Base-by-base conservation (phyloP, 176 grass and related monocot species). In the Pontederia crassipes region DNA sequence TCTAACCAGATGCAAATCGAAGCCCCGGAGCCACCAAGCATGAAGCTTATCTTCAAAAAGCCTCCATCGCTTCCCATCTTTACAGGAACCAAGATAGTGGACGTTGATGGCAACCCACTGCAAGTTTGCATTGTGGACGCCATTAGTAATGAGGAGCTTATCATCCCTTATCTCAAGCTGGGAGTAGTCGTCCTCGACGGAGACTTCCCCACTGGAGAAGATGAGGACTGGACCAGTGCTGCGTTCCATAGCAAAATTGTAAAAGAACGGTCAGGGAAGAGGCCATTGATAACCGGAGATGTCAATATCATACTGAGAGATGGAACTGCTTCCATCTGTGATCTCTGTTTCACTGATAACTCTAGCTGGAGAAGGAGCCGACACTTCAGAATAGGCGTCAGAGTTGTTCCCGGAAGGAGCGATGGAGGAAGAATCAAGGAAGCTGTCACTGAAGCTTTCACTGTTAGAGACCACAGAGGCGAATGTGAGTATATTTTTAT, bases 291-390 rank as follows among this genome's bases (percentile, higher is more conserved):
- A 12, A 83, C 88, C 0, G 93, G 93, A 54, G 93, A 98, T 2
- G 84, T 89, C 1, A 68, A 11, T 32, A 63, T 92, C 26, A 81
- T 74, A 57, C 65, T 92, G 74, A 58, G 82, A 0, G 87, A 92
- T 32, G 88, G 88, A 0, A 61, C 45, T 8, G 82, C 49, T 55
- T 12, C 10, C 8, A 81, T 98, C 1, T 29, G 28, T 8, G 93
- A 98, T 5, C 88, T 98, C 55, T 79, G 80, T 46, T 92, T 98
- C 77, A 98, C 93, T 0, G 93, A 98, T 28, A 98, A 98, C 54
- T 88, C 87, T 1, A 92, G 87, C 0, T 98, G 93, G 93, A 74
- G 89, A 1, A 65, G 93, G 0, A 83, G 93, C 72, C 72, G 93
- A 48, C 81, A 72, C 80, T 98, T 98, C 66, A 78, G 88, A 48